Base-by-base conservation (phyloP, 2,329 filamentous ascomycete species). In the Phoma sp. region DNA sequence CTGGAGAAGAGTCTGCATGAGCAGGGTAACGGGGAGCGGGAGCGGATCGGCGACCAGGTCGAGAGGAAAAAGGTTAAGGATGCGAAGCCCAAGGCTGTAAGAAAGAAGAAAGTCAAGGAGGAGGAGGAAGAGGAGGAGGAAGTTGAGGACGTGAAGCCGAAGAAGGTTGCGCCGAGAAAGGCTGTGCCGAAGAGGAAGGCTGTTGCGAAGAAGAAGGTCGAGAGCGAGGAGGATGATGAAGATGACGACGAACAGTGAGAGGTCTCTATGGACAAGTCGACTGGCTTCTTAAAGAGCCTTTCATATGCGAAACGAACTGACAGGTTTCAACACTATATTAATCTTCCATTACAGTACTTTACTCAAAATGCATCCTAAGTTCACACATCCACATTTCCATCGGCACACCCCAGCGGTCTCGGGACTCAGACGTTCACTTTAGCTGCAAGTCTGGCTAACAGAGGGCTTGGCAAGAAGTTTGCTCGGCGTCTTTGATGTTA, bases 11-110 rank as follows among this genome's bases (percentile, higher is more conserved):
- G 85, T 44, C 74, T 98, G 62, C 83, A 88, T 54, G 85, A 83
- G 33, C 80, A 85, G 68, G 95, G 95, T 0, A 81, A 80, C 17
- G 79, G 78, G 9, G 92, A 96, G 77, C 82, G 95, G 48, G 82
- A 84, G 59, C 91, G 89, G 72, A 83, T 94, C 46, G 86, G 90
- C 74, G 89, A 87, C 32, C 90, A 95, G 77, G 90, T 91, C 10
- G 88, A 95, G 62, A 87, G 80, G 24, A 84, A 80, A 67, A 76
- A 75, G 54, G 65, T 68, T 21, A 76, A 74, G 60, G 69, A 69
- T 59, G 71, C 76, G 27, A 75, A 73, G 47, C 70, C 72, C 40
- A 77, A 74, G 60, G 75, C 72, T 55, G 72, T 74, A 33, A 65
- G 61, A 37, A 74, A 76, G 56, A 72, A 74, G 56, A 77, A 77